Evolutionary conservation across 345 rosid species (phyloP), one percentile per base, ranked within the genome.

Genomic region (Corchorus olitorius): DNA sequence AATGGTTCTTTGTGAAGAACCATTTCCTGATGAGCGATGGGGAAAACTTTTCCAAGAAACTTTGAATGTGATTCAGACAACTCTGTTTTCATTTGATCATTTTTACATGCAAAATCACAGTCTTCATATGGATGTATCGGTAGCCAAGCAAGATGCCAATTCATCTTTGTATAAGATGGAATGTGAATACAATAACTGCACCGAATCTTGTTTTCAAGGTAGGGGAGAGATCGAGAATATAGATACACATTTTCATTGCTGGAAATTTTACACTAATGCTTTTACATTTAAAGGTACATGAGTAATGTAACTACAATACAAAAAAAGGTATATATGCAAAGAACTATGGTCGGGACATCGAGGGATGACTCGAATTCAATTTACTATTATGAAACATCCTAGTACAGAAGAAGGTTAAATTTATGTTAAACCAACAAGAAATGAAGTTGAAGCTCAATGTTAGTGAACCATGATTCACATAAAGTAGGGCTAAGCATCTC

Each of bases 391-490:
- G 33, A 73, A 55, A 16, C 52, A 43, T 63, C 72, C 75, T 66
- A 68, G 62, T 54, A 55, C 64, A 67, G 68, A 49, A 75, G 41
- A 65, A 64, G 89, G 91, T 81, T 91, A 71, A 88, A 85, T 90
- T 86, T 86, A 8, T 73, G 92, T 86, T 89, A 74, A 86, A 89
- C 94, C 89, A 76, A 76, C 48, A 39, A 66, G 77, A 60, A 54
- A 19, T 37, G 65, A 65, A 27, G 14, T 54, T 14, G 72, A 49
- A 9, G 62, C 53, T 37, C 54, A 37, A 79, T 76, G 49, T 74
- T 59, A 37, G 87, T 82, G 88, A 88, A 91, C 90, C 54, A 82
- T 65, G 77, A 86, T 89, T 89, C 93, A 89, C 91, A 62, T 49
- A 49, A 58, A 65, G 56, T 35, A 49, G 48, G 70, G 64, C 49